Base-by-base conservation (phyloP, 2,329 filamentous ascomycete genomes). In the Fusarium veterinarium region DNA sequence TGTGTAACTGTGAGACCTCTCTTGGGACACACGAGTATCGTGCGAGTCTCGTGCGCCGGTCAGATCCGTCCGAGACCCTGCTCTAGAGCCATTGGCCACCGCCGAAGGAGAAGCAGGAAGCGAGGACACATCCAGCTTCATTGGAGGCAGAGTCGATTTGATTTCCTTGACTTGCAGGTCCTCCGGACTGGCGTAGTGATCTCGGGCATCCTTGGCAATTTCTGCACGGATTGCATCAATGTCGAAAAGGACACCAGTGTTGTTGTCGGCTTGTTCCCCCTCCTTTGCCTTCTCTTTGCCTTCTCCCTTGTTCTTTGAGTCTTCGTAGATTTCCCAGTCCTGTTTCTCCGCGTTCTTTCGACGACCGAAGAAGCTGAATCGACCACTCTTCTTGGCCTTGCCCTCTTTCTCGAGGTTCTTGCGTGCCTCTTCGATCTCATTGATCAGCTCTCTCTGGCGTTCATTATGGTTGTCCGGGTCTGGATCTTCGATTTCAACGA, bases 401-500 rank as follows among this genome's bases (percentile, higher is more conserved):
- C 91, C 91, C 76, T 96, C 93, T 79, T 90, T 91, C 77, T 97
- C 95, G 7, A 97, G 87, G 77, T 96, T 91, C 79, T 92, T 95
- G 41, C 96, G 90, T 11, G 96, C 96, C 82, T 97, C 95, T 80
- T 98, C 95, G 58, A 99, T 97, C 82, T 99, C 96, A 76, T 93
- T 95, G 80, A 99, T 97, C 45, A 99, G 89, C 82, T 98, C 95
- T 62, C 95, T 89, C 82, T 99, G 96, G 52, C 95, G 88, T 79
- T 94, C 88, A 56, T 90, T 88, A 82, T 98, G 95, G 75, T 97
- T 95, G 1, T 98, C 96, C 1, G 96, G 96, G 78, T 99, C 96
- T 0, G 96, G 95, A 75, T 99, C 96, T 80, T 98, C 96, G 67
- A 99, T 98, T 82, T 99, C 96, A 2, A 90, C 91, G 79, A 98